phyloP scores from a whole-genome alignment of 306 rosid genomes.

The Begonia loranthoides region DNA sequence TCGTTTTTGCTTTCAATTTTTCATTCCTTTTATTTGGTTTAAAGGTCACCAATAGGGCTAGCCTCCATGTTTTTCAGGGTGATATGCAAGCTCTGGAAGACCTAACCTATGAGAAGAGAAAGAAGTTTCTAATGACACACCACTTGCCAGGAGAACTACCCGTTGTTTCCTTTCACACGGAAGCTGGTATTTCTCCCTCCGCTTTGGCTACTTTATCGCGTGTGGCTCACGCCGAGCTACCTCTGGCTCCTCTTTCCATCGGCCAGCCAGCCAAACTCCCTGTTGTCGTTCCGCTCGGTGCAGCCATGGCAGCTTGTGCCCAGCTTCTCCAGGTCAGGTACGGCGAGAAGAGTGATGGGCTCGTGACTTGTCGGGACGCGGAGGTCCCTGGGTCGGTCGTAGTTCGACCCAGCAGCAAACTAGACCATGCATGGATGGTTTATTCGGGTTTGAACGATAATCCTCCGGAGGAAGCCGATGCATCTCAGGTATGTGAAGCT shows the following conservation, averaged over 20 bases:
- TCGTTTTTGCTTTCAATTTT: too few relatives aligned
- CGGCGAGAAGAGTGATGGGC: slow-evolving; percentile 88
- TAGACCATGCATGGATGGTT: slow-evolving; percentile 99
- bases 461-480: slow-evolving; percentile 64
- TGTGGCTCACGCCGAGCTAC: slow-evolving; percentile 89
- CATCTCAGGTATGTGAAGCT: slow-evolving; percentile 92
- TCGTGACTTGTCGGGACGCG: slow-evolving; percentile 80
- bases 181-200: slow-evolving; percentile 74
- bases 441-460: slow-evolving; percentile 57
- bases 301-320: slow-evolving; percentile 96
- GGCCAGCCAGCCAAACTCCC: slow-evolving; percentile 65
- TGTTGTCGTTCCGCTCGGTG: slow-evolving; percentile 80
- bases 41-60: too few relatives aligned
- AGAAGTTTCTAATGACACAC: slow-evolving; percentile 58
- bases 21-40: too few relatives aligned
- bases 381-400: slow-evolving; percentile 90
- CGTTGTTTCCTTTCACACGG: slow-evolving; percentile 65
- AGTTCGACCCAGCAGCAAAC: slow-evolving; percentile 61
- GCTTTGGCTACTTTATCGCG: slow-evolving; percentile 70
- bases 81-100: slow-evolving; percentile 96
- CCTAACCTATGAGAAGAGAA: slow-evolving; percentile 79
- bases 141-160: slow-evolving; percentile 73
- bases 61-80: slow-evolving; percentile 33
- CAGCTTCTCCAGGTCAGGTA: slow-evolving; percentile 81
- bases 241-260: slow-evolving; percentile 30